Evolutionary conservation across 805 yeast genomes (phyloP).

Genomic region (Candida manassasensis): DNA sequence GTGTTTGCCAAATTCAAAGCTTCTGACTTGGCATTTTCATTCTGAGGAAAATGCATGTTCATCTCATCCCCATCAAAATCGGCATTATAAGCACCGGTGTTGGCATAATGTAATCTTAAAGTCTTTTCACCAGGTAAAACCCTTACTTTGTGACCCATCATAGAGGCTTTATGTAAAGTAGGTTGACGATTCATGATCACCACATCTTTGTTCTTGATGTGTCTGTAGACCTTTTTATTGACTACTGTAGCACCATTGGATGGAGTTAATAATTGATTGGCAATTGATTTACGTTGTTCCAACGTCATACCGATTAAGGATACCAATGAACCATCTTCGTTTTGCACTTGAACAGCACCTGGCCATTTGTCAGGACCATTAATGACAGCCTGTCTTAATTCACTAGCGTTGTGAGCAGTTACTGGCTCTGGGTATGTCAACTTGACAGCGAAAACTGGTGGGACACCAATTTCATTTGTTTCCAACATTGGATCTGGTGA

Average conservation of each 20-base stretch:
- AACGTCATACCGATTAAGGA: slow-evolving; percentile 82
- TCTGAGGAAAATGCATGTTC: slow-evolving; percentile 99
- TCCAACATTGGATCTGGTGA: slow-evolving; percentile 98
- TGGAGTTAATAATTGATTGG: slow-evolving; percentile 92
- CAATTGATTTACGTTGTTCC: slow-evolving; percentile 93
- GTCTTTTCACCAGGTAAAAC: slow-evolving; percentile 98
- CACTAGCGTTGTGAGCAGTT: slow-evolving; percentile 84
- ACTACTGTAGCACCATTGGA: slow-evolving; percentile 55
- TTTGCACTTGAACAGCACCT: slow-evolving; percentile 94
- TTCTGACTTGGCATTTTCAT: slow-evolving; percentile 94
- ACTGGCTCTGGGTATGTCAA: slow-evolving; percentile 98
- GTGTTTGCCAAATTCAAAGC: slow-evolving; percentile 94
- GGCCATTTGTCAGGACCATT: slow-evolving; percentile 99
- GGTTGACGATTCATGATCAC: slow-evolving; percentile 99
- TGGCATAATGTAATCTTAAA: slow-evolving; percentile 93
- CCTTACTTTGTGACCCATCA: slow-evolving; percentile 99
- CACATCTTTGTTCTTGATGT: slow-evolving; percentile 89
- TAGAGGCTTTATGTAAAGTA: slow-evolving; percentile 96
- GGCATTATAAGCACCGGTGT: slow-evolving; percentile 98
- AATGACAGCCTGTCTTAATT: slow-evolving; percentile 87
- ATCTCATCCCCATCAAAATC: slow-evolving; percentile 99
- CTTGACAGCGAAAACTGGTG: slow-evolving; percentile 95
- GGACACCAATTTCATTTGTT: slow-evolving; percentile 97
- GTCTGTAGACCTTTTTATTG: slow-evolving; percentile 92
- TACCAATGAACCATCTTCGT: slow-evolving; percentile 85